Base-by-base conservation (phyloP, 2,329 filamentous ascomycete genomes). In the Aureobasidium subglaciale region DNA sequence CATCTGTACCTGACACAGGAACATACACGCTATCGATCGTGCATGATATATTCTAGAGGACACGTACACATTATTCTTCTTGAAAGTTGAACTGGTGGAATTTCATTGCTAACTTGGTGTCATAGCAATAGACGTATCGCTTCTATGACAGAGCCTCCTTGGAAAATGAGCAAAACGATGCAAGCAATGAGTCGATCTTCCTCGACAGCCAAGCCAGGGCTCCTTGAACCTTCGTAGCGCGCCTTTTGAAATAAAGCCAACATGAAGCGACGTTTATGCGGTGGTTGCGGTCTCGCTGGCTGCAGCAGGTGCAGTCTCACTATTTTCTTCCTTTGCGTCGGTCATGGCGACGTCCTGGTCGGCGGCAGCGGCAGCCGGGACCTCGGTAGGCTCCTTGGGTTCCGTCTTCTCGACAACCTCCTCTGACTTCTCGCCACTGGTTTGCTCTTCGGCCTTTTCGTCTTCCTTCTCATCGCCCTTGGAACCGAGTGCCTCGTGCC, bases 401-500 rank as follows among this genome's bases (percentile, higher is more conserved):
- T 65, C 66, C 56, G 63, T 62, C 57, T 68, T 65, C 50, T 71
- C 71, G 7, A 62, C 60, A 50, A 63, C 60, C 59, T 60, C 70
- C 66, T 45, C 68, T 68, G 62, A n/a, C 40, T 42, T 37, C 13
- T 58, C 56, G 16, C 22, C 20, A 11, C 5, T 32, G 24, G 50
- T 45, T 50, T 58, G 48, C 8, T 32, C 56, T 18, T 52, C 48
- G 10, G 34, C 27, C 38, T 54, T 54, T 11, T 54, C 50, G 8
- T 45, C 52, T 8, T 46, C 52, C 32, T 55, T 55, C 5, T 55
- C 42, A n/a, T 45, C 52, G 11, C 42, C 52, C 40, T 55, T 55
- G 22, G 52, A 55, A 29, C 40, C 68, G 67, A 97, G 78, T 32
- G 90, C 79, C 69, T 87, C 86, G 70, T 87, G 95, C 93, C 93